These are phyloP conservation scores for Dactylorhiza incarnata DNA, from an alignment of 106 monocot genomes.

Conservation along the genomic window DNA sequence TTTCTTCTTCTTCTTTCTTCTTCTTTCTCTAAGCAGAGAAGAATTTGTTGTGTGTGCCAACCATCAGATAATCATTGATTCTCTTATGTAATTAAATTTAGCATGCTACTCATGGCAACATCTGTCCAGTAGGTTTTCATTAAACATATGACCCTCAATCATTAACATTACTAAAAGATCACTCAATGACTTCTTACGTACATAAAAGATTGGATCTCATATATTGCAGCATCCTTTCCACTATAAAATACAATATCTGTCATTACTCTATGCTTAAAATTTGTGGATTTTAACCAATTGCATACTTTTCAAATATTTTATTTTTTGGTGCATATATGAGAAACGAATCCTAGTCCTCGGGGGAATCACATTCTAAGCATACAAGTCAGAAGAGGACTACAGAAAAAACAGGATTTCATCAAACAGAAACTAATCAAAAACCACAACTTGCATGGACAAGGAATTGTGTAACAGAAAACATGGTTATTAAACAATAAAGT, in stretches of 20 bases:
- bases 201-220: too few species aligned
- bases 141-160: too few species aligned
- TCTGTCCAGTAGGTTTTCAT: too few species aligned
- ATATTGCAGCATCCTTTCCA: too few species aligned
- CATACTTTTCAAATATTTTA: background rate
- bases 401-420: background rate
- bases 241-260: background rate
- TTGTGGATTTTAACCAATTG: background rate
- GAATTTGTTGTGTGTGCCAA: too few species aligned
- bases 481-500: background rate
- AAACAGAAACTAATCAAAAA: background rate
- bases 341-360: background rate
- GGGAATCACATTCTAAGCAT: background rate
- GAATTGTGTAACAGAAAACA: constrained; percentile 2
- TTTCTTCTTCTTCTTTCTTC: too few species aligned
- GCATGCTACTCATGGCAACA: too few species aligned
- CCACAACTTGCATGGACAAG: background rate
- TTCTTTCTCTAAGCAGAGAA: too few species aligned
- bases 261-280: background rate
- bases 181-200: too few species aligned
- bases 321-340: background rate
- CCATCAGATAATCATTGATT: too few species aligned
- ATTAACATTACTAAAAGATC: too few species aligned
- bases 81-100: too few species aligned
- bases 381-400: background rate